Evolutionary conservation across 352 stramenopile genomes (phyloP), one percentile per base, ranked within the genome.

Genomic region (Pythium phragmitis): DNA sequence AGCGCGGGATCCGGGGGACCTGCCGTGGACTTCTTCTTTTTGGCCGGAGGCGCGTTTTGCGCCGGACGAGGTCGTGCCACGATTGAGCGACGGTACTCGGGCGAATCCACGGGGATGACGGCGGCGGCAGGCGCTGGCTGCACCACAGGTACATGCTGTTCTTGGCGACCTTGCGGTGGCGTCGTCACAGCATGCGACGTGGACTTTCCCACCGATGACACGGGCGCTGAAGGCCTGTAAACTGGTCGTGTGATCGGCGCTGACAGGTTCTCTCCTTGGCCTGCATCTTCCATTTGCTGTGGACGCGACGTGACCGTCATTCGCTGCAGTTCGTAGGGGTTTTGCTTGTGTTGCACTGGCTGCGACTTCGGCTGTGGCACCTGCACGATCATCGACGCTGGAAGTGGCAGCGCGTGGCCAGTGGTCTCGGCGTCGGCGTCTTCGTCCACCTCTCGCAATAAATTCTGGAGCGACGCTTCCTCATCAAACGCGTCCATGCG

Each of bases 401-500:
- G 17, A 7, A 63, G 14, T 17, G 26, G 41, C 41, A 49, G 33
- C 23, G 57, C 26, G 8, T 17, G 34, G 12, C 14, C 37, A 14
- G 11, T 36, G 7, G 8, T 17, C 6, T 11, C 19, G 4, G 8
- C 21, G 19, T 65, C 46, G 13, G 7, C 63, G 17, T 55, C 63
- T 16, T 26, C 19, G 49, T 45, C 55, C 43, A 57, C 60, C 4
- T 57, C 52, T 5, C 45, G 33, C 13, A 69, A 48, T 26, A 64
- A 30, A 2, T 58, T 14, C 1, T 65, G 51, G 37, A 60, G 49
- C 48, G 49, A 41, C 16, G 33, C 17, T 45, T 69, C 57, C 13
- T 60, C 55, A 23, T 65, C 23, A 19, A 60, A 33, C 8, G 42
- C 42, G 42, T 69, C 63, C 55, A 69, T 56, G 23, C 42, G 50